Conservation (phyloP, 2,329 filamentous ascomycete species). For the Hypoxylon sp. region DNA sequence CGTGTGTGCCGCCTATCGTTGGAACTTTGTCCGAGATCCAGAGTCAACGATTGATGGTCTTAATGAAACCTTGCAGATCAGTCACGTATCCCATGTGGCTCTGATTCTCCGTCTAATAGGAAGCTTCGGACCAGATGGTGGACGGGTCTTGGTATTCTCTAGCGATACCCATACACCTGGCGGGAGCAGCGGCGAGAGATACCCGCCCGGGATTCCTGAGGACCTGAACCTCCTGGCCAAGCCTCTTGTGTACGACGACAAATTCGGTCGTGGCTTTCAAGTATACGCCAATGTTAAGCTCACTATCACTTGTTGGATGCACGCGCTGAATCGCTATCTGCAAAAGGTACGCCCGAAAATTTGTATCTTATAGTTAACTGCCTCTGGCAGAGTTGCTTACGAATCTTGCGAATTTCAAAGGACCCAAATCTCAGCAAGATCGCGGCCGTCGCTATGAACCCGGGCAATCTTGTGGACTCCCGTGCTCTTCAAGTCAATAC, state of each 20-base stretch:
- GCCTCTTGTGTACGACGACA: conserved; percentile 54
- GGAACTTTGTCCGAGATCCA: conserved; percentile 54
- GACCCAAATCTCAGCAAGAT: conserved; percentile 42
- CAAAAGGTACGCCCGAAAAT: conserved; percentile 40
- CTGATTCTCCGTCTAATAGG: conserved; percentile 61
- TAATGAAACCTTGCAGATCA: conserved; percentile 59
- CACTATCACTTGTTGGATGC: conserved; percentile 57
- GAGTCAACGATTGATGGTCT: conserved; percentile 56
- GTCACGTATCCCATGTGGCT: conserved; percentile 57
- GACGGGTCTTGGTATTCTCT: conserved; percentile 47
- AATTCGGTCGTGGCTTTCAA: conserved; percentile 59
- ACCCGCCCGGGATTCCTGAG: conserved; percentile 54
- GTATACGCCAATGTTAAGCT: conserved; percentile 61
- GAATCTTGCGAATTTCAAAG: conserved; percentile 11
- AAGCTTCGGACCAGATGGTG: conserved; percentile 72
- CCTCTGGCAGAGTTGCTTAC: background rate
- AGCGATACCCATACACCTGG: conserved; percentile 58
- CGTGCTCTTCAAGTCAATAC: conserved; percentile 55
- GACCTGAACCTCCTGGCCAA: conserved; percentile 57
- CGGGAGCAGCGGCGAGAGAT: conserved; percentile 57
- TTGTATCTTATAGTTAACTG: background rate
- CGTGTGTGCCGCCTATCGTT: conserved; percentile 59
- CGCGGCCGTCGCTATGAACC: conserved; percentile 46
- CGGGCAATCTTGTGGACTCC: conserved; percentile 54
- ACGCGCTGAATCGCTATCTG: conserved; percentile 57